Evolutionary conservation across 2,329 filamentous ascomycete species (phyloP).

Genomic region (Ascochyta rabiei): DNA sequence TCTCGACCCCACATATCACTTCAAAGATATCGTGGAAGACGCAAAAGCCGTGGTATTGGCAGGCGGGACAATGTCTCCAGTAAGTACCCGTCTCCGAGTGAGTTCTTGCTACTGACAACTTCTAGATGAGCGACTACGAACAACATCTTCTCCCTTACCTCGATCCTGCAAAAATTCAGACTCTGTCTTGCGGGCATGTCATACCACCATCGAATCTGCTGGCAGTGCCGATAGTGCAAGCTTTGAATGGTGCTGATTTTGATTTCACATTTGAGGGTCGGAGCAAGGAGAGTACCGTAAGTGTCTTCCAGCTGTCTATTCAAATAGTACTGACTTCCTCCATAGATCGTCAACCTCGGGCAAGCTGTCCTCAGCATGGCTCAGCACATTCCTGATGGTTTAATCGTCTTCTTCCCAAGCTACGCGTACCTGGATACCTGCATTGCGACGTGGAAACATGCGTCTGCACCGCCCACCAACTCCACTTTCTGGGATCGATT

Average conservation of each 20-base stretch:
- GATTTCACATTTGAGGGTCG: conserved; percentile 89
- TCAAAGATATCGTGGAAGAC: conserved; percentile 82
- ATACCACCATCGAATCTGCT: conserved; percentile 83
- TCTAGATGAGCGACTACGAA: conserved; percentile 80
- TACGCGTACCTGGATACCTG: conserved; percentile 88
- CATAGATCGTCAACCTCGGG: conserved; percentile 72
- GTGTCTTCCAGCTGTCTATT: conserved; percentile 4
- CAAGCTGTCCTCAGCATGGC: conserved; percentile 74
- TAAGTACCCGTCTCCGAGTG: conserved; percentile 39
- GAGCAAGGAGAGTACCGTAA: conserved; percentile 67
- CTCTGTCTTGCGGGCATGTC: conserved; percentile 91
- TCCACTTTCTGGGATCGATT: conserved; percentile 62
- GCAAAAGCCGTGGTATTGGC: conserved; percentile 88
- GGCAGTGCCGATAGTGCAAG: conserved; percentile 70
- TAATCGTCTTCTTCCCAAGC: conserved; percentile 95
- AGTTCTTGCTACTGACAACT: conserved; percentile 4
- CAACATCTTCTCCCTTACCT: conserved; percentile 84
- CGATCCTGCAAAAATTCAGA: conserved; percentile 67
- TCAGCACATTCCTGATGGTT: conserved; percentile 78
- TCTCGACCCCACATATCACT: conserved; percentile 88
- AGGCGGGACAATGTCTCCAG: conserved; percentile 95
- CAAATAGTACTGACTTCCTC: conserved; percentile 1
- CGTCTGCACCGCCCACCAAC: conserved; percentile 3
- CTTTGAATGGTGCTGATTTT: conserved; percentile 62
- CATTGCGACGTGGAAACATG: conserved; percentile 49